Evolutionary conservation across 148 eudicot species (phyloP).

Genomic region (Vaccinium corymbosum): DNA sequence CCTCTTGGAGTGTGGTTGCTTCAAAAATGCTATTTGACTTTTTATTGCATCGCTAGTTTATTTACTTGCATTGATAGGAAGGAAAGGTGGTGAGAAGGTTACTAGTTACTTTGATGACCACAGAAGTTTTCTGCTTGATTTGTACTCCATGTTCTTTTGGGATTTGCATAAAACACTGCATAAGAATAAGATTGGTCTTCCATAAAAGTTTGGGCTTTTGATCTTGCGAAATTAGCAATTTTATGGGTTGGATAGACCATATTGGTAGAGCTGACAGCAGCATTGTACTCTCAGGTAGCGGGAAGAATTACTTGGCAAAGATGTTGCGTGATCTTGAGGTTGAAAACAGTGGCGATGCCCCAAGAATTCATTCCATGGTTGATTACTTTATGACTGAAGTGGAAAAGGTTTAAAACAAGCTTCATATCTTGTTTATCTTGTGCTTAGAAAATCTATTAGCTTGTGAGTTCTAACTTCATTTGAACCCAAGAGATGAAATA

Average conservation of each 20-base stretch:
- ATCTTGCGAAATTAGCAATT: not conserved
- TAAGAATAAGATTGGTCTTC: not conserved
- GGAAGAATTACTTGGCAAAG: constrained; percentile 95
- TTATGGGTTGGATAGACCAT: not conserved
- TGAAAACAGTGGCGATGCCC: constrained; percentile 88
- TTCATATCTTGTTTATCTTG: not conserved
- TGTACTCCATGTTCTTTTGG: not conserved
- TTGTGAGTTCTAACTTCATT: too few species aligned
- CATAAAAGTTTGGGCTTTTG: not conserved
- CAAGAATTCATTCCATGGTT: constrained; percentile 97
- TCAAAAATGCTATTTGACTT: not conserved
- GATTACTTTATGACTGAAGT: constrained; percentile 99
- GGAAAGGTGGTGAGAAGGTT: not conserved
- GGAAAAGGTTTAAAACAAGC: constrained; percentile 61
- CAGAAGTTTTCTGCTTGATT: not conserved
- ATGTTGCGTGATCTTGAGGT: constrained; percentile 91
- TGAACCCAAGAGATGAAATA: not conserved
- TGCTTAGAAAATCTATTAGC: not conserved
- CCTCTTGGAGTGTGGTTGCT: not conserved
- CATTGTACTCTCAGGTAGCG: constrained; percentile 62
- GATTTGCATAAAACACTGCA: not conserved
- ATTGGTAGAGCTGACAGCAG: not conserved
- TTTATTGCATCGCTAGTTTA: not conserved
- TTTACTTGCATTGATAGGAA: constrained; percentile 8
- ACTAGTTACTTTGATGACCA: not conserved